A percentile compares a stretch with the other conserved stretches of the same genome.
These are phyloP conservation scores for Suhomyces sp. DNA, from an alignment of 805 yeast species.

Conservation along the genomic window DNA sequence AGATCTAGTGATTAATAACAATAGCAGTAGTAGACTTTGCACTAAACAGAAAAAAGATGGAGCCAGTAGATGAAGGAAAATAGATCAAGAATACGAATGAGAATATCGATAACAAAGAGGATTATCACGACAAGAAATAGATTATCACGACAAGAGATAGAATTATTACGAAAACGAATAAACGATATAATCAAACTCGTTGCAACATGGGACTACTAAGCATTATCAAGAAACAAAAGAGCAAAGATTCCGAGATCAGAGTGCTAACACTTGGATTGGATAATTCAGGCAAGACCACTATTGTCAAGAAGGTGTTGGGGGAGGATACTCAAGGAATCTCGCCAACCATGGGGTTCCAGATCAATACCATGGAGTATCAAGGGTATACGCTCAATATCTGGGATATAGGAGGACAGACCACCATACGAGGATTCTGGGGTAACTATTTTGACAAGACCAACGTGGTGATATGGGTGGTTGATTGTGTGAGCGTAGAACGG, in stretches of 20 bases:
- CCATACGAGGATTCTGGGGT: constrained; percentile 53
- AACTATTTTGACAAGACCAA: constrained; percentile 84
- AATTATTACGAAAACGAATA: no score
- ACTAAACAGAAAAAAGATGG: no score
- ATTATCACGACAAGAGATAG: no score
- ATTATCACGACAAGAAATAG: no score
- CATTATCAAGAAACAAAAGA: constrained; percentile 77
- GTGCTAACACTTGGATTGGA: constrained; percentile 81
- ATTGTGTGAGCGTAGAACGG: constrained; percentile 59
- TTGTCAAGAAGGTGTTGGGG: constrained; percentile 58
- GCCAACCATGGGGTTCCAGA: constrained; percentile 91
- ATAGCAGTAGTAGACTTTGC: no score
- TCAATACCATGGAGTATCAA: constrained; percentile 51
- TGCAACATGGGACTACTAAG: constrained; percentile 80
- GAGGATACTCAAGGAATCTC: constrained; percentile 56
- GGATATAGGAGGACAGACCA: constrained; percentile 79
- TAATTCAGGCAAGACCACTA: constrained; percentile 88
- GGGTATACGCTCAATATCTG: constrained; percentile 59
- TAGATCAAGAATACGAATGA: no score
- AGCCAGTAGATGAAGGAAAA: no score
- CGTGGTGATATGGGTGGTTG: constrained; percentile 83
- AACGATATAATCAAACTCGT: no score
- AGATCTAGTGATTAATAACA: no score
- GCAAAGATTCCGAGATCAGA: constrained; percentile 75
- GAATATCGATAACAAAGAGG: no score